Evolutionary conservation across 208 protist genomes (phyloP), one percentile per base, ranked within the genome.

Genomic region (Porcisia hertigi): DNA sequence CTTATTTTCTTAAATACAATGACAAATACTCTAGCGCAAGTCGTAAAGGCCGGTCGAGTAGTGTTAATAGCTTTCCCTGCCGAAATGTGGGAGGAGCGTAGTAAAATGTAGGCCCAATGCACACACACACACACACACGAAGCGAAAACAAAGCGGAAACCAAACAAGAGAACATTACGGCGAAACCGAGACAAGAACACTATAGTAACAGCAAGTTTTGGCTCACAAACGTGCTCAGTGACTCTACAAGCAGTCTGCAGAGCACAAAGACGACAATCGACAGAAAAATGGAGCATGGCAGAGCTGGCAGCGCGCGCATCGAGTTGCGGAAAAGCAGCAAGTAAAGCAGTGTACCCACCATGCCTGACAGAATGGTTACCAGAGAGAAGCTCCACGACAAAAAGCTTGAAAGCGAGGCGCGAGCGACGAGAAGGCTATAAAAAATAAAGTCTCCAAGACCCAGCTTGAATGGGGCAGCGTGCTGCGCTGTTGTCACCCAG

Each of bases 401-500:
- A 58, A 91, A 85, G 67, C 87, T 79, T 25, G 83, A 88, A 8
- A 69, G 43, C 8, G 84, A 84, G 12, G 92, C 88, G 52, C 80
- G 86, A 25, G 86, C 91, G 30, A 91, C 86, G 53, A 97, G 81
- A 25, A 97, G 69, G 71, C 88, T 88, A 80, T 95, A 97, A 82
- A 97, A 97, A 43, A 95, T 88, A 66, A 97, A 96, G 75, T 97
- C 94, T 16, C 94, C 94, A 14, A 97, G 73, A 6, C 94, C 94
- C 1, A 97, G 82, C 74, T 95, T 89, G 80, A 94, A 91, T 8
- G 90, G 87, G 4, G 73, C 57, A 41, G 71, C 60, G 62, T 72
- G 58, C 25, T 64, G 59, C 41, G 73, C 39, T 1, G 53, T 77
- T 11, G 12, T 6, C 58, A 70, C 70, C 53, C 69, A 30, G 7